Evolutionary conservation across 2,329 filamentous ascomycete genomes (phyloP).

Genomic region (Pleomassaria siparia): DNA sequence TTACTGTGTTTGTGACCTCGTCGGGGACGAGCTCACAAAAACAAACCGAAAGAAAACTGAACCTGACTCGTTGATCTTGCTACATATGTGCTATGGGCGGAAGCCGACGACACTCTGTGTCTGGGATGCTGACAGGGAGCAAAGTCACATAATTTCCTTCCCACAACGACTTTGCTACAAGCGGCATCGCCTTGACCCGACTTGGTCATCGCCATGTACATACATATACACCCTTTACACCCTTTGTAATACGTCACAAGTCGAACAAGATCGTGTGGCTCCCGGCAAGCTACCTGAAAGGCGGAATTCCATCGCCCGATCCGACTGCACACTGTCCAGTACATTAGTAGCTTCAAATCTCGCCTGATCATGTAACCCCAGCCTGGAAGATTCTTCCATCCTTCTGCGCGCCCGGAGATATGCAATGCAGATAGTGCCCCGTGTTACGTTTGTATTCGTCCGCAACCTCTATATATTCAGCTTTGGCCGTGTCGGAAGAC

Average conservation of each 20-base stretch:
- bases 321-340: background rate
- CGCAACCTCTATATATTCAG: slow-evolving; percentile 2
- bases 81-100: too few species aligned
- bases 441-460: slow-evolving; percentile 2
- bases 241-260: too few species aligned
- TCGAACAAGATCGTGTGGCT: background rate
- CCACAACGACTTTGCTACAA: background rate
- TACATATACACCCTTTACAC: too few species aligned
- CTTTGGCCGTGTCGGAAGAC: background rate
- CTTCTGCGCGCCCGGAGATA: too few species aligned
- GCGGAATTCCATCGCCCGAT: slow-evolving; percentile 11
- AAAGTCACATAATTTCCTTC: background rate
- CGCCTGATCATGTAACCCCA: too few species aligned
- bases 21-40: slow-evolving; percentile 7
- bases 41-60: slow-evolving; percentile 11
- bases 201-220: slow-evolving; percentile 3
- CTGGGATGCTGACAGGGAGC: slow-evolving; percentile 3
- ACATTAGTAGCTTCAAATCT: background rate
- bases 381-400: too few species aligned
- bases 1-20: slow-evolving; percentile 5
- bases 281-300: background rate
- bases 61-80: slow-evolving; percentile 25
- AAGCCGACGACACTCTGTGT: background rate
- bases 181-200: background rate
- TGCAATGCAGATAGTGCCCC: background rate